Evolutionary conservation across 768 basidiomycete species (phyloP), one percentile per base, ranked within the genome.

Genomic region (Bullera alba): DNA sequence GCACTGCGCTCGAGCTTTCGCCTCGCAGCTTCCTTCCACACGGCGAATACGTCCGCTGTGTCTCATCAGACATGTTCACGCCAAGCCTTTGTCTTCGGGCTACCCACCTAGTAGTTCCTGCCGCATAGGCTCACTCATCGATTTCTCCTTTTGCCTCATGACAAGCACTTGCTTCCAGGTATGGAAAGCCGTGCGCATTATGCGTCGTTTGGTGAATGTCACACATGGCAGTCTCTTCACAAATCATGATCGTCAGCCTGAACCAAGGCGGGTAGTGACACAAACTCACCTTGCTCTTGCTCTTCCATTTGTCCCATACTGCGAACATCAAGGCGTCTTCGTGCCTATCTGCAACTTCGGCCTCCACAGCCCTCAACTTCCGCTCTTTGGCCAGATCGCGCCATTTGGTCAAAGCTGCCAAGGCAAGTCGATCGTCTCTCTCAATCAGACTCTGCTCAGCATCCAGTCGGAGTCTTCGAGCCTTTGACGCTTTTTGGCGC

Each of bases 221-320:
- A 63, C 48, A 26, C 42, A 52, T 4, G 54, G 55, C 2, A 63
- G 35, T 16, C 44, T 38, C 57, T 60, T 5, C 12, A 12, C 16
- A 34, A 14, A 12, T 30, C 27, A 17, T 7, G 26, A 46, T 22
- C 29, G 23, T 35, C 19, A 16, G 32, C 22, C n/a, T n/a, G n/a
- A n/a, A n/a, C n/a, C n/a, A n/a, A n/a, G n/a, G n/a, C n/a, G 30
- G 16, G n/a, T 17, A 4, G 15, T n/a, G 4, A 22, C 30, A 35
- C 4, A 22, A 12, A 46, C 61, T 37, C 17, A 63, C 61, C 42
- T 28, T 49, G 2, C 54, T 58, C 34, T 35, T 45, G 14, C 48
- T 61, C 42, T 61, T 60, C 67, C 67, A 69, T 27, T 34, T 54
- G 42, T 69, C 67, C 58, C 58, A 65, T 1, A 63, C 63, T 7